Evolutionary conservation across 352 stramenopile species (phyloP).

Genomic region (Phytophthora colocasiae): DNA sequence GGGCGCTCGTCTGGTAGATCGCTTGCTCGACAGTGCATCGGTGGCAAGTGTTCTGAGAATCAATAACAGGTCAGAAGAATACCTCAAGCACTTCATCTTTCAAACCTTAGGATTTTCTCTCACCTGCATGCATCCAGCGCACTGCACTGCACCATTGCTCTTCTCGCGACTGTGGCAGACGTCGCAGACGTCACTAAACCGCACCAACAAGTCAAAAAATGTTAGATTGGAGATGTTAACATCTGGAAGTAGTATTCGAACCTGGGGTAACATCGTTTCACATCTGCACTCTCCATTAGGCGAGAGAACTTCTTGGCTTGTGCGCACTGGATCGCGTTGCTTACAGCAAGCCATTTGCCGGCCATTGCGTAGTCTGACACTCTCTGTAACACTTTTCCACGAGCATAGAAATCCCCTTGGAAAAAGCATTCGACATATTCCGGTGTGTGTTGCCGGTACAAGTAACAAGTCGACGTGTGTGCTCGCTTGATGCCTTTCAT

Average conservation of each 20-base stretch:
- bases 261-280: slow-evolving; percentile 27
- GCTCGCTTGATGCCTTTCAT: slow-evolving; percentile 45
- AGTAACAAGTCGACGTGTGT: slow-evolving; percentile 40
- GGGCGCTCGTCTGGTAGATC: slow-evolving; percentile 36
- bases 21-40: slow-evolving; percentile 32
- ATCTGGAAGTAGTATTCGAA: neutral
- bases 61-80: neutral
- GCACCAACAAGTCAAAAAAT: neutral
- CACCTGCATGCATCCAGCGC: slow-evolving; percentile 40
- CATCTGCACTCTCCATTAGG: slow-evolving; percentile 31
- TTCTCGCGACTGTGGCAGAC: slow-evolving; percentile 36
- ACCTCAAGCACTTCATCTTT: neutral
- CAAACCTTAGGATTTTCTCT: neutral
- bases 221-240: too few species aligned
- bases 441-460: slow-evolving; percentile 34
- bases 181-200: slow-evolving; percentile 37
- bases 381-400: slow-evolving; percentile 35
- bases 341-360: slow-evolving; percentile 47
- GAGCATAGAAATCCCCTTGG: slow-evolving; percentile 39
- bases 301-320: slow-evolving; percentile 36
- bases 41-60: slow-evolving; percentile 39
- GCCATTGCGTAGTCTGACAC: slow-evolving; percentile 49
- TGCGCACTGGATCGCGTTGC: slow-evolving; percentile 32
- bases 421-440: slow-evolving; percentile 46
- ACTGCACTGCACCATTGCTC: slow-evolving; percentile 24